Percentiles rank a stretch among this genome's conserved stretches.
Evolutionary conservation across 2,329 filamentous ascomycete genomes (phyloP).

Genomic region (Septoria linicola): DNA sequence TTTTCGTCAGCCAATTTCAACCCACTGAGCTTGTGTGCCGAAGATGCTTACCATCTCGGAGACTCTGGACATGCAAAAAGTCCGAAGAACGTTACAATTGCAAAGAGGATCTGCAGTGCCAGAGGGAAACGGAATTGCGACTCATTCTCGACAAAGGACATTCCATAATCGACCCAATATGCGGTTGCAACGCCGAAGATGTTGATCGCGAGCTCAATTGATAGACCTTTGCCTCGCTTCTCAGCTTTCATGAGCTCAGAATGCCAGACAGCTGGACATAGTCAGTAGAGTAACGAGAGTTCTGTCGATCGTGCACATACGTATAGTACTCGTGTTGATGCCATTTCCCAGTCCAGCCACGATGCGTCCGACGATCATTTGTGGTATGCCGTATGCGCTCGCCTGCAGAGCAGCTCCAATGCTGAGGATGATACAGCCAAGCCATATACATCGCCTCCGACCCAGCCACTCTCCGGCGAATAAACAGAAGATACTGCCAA

Average conservation of each 20-base stretch:
- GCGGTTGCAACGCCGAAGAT: constrained; percentile 33
- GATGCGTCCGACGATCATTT: constrained; percentile 41
- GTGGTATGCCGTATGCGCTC: constrained; percentile 37
- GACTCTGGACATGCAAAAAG: constrained; percentile 43
- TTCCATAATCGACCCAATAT: constrained; percentile 40
- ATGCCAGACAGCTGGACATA: constrained; percentile 43
- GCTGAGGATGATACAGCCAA: constrained; percentile 50
- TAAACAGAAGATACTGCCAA: constrained; percentile 53
- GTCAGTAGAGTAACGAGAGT: not conserved
- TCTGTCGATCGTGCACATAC: not conserved
- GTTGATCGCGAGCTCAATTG: constrained; percentile 37
- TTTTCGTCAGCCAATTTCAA: too few species aligned
- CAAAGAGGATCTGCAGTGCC: constrained; percentile 48
- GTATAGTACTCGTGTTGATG: constrained; percentile 18
- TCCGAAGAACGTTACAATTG: constrained; percentile 32
- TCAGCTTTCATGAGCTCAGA: constrained; percentile 46
- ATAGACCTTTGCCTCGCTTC: constrained; percentile 41
- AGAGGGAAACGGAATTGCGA: constrained; percentile 45
- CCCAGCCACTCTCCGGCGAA: constrained; percentile 48
- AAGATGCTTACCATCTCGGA: constrained; percentile 37
- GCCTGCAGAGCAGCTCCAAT: constrained; percentile 50
- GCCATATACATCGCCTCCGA: constrained; percentile 47
- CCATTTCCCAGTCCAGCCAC: constrained; percentile 15
- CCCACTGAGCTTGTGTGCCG: too few species aligned
- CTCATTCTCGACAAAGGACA: constrained; percentile 34